Evolutionary conservation across 805 yeast species (phyloP).

Genomic region (Grigorovia yakushimaensis): DNA sequence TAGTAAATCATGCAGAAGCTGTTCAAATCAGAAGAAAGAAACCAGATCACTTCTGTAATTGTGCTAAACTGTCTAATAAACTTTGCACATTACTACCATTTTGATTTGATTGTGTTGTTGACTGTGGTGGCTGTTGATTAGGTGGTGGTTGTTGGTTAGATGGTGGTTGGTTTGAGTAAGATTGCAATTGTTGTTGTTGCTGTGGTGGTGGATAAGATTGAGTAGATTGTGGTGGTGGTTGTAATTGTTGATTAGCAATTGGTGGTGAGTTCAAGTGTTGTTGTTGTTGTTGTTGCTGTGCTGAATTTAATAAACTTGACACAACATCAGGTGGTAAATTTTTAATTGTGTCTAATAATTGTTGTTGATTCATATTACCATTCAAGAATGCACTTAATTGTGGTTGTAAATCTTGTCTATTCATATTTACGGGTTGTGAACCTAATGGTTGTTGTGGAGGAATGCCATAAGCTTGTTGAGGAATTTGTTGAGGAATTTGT

Average conservation of each 20-base stretch:
- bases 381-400: slow-evolving; percentile 20
- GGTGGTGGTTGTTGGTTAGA: slow-evolving; percentile 9
- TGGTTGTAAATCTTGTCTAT: slow-evolving; percentile 18
- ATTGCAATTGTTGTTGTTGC: slow-evolving; percentile 4
- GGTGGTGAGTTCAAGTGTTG: slow-evolving; percentile 2
- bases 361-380: slow-evolving; percentile 25
- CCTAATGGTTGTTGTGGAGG: slow-evolving; percentile 6
- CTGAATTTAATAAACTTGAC: slow-evolving; percentile 23
- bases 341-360: slow-evolving; percentile 26
- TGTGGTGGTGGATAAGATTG: slow-evolving; percentile 3
- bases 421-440: slow-evolving; percentile 15
- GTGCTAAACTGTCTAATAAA: slow-evolving; percentile 31
- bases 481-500: too few species aligned
- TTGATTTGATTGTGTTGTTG: slow-evolving; percentile 8
- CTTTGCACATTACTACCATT: slow-evolving; percentile 29
- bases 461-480: slow-evolving; percentile 4
- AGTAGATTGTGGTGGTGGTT: slow-evolving; percentile 4
- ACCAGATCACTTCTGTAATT: slow-evolving; percentile 23
- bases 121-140: not conserved
- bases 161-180: slow-evolving; percentile 11
- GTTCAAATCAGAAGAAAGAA: not conserved
- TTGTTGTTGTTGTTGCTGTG: slow-evolving; percentile 28
- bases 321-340: slow-evolving; percentile 29
- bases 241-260: slow-evolving; percentile 5
- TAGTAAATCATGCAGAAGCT: not conserved